Evolutionary conservation across 305 asterid species (phyloP), one percentile per base, ranked within the genome.

Genomic region (Coffea humblotiana): DNA sequence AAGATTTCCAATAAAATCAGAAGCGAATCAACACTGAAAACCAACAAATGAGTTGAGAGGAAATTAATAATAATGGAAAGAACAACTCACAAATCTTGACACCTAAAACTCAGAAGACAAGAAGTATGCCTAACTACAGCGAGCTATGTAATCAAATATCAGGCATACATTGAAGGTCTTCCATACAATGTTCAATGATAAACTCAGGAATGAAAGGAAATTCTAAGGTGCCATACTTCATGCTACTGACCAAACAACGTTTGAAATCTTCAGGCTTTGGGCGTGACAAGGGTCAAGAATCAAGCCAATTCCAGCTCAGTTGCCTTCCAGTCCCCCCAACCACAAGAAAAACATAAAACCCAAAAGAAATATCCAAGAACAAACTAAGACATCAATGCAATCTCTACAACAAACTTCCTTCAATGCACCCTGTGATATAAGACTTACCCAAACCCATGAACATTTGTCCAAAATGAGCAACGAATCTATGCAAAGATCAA

Each of bases 251-350:
- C 7, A 23, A 60, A 60, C 25, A 60, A 5, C 0, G 27, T 21
- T 11, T 21, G 65, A n/a, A n/a, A 32, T 32, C 19, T 7, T 29
- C 16, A 16, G 76, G 45, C 65, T 56, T 56, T 56, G 19, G 21
- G 27, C 7, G 47, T 56, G 77, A 74, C 40, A 19, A 47, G 18
- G 37, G n/a, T 54, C 67, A 74, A 45, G 18, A 29, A 48, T 74
- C 67, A 72, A 74, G 19, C 47, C 77, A 35, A 45, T 52, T 54
- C 67, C 18, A 73, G 29, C 66, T 73, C 66, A 56, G 77, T 54
- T 27, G 18, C 37, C 19, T 49, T 25, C 37, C 18, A 18, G 66
- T 63, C 76, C 40, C 29, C n/a, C 29, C 3, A 6, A n/a, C 29
- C 8, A 27, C 29, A 8, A 7, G 65, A 60, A 60, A 15, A 23